Evolutionary conservation across 2,329 filamentous ascomycete species (phyloP).

Genomic region (Colletotrichum costaricense): DNA sequence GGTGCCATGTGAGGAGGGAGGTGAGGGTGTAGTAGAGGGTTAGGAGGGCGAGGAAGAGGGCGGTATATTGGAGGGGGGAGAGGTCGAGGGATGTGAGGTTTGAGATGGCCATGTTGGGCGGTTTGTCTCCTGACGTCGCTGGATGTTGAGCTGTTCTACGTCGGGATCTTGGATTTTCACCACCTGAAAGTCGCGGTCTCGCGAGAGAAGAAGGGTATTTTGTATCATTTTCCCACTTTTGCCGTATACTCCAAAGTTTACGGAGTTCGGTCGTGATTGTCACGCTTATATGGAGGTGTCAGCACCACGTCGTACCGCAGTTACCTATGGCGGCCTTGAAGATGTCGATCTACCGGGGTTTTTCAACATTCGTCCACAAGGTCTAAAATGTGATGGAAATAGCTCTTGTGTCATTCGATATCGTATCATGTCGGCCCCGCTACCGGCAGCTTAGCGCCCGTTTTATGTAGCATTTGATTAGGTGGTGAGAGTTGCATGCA

Average conservation of each 20-base stretch:
- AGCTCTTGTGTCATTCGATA: background rate
- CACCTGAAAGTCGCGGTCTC: too few species aligned
- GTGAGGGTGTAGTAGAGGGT: background rate
- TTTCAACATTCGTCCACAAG: background rate
- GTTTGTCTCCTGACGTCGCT: too few species aligned
- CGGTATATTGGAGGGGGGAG: background rate
- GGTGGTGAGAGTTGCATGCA: background rate
- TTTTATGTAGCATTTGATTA: slow-evolving; percentile 1
- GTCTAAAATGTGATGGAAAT: background rate
- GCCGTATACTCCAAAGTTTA: too few species aligned
- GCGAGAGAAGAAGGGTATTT: background rate
- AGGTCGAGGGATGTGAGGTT: too few species aligned
- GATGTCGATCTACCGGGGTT: background rate
- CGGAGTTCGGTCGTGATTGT: background rate
- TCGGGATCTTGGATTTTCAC: background rate
- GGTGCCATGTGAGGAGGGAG: slow-evolving; percentile 38
- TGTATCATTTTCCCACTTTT: background rate
- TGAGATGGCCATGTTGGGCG: too few species aligned
- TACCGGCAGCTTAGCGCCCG: background rate
- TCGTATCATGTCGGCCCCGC: background rate
- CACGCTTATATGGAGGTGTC: background rate
- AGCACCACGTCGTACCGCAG: slow-evolving; percentile 11
- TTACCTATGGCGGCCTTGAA: background rate
- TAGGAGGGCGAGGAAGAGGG: background rate
- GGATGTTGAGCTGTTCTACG: too few species aligned